Percentiles rank a stretch among this genome's conserved stretches.
Evolutionary conservation across 2,329 filamentous ascomycete species (phyloP).

Genomic region (Aspergillus floridensis): DNA sequence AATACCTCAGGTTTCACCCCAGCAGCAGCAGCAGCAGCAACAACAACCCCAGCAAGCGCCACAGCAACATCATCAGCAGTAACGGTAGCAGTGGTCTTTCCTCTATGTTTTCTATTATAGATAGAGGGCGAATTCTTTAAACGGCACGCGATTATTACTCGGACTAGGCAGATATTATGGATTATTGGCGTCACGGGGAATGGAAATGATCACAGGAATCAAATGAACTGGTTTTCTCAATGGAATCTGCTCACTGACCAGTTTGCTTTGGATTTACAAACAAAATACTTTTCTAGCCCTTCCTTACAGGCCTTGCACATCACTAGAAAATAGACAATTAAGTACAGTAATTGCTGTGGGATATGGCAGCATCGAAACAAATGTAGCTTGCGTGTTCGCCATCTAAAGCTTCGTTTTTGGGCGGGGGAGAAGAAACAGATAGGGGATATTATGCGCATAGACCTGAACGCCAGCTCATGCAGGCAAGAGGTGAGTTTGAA

Average conservation of each 20-base stretch:
- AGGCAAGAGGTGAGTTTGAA: not conserved
- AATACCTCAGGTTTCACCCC: constrained; percentile 5
- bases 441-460: too few relatives aligned
- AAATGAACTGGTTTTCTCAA: not conserved
- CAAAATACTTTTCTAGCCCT: not conserved
- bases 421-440: not conserved
- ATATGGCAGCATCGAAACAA: not conserved
- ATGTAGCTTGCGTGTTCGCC: not conserved
- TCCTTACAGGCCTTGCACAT: not conserved
- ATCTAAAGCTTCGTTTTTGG: not conserved
- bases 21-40: constrained; percentile 18
- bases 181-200: not conserved
- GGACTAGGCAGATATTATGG: not conserved
- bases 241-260: not conserved
- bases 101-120: not conserved
- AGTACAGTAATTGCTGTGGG: not conserved
- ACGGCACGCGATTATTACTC: not conserved
- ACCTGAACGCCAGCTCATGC: not conserved
- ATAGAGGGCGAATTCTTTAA: not conserved
- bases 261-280: not conserved
- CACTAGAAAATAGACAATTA: not conserved
- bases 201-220: not conserved
- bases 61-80: constrained; percentile 16
- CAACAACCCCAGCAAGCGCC: constrained; percentile 14
- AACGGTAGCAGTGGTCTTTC: not conserved